These are phyloP conservation scores for Aspergillus nidulans DNA, from an alignment of 495 filamentous ascomycete species.

Conservation along the genomic window DNA sequence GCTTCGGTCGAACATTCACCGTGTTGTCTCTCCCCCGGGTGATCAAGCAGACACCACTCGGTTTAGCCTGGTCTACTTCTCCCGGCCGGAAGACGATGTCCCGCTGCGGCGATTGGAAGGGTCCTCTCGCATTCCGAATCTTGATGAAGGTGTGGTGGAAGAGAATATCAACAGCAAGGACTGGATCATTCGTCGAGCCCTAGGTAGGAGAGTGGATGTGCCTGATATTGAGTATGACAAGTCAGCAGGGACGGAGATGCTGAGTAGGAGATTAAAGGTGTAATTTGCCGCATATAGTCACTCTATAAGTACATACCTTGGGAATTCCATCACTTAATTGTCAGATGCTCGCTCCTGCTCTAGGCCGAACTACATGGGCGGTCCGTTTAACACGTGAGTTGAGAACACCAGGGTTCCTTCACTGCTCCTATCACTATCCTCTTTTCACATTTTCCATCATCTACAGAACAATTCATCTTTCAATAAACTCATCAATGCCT, in stretches of 20 bases:
- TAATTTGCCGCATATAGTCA: constrained; percentile 1
- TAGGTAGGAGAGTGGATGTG: constrained; percentile 32
- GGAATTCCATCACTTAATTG: neutral
- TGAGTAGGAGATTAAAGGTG: constrained; percentile 34
- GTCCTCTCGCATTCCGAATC: constrained; percentile 22
- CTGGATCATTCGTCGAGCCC: constrained; percentile 44
- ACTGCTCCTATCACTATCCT: neutral
- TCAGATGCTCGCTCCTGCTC: too few relatives aligned
- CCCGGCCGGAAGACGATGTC: constrained; percentile 54
- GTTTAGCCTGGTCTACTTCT: constrained; percentile 61
- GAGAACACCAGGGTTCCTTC: too few relatives aligned
- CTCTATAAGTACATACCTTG: neutral
- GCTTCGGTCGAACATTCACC: constrained; percentile 59
- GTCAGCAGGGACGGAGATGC: constrained; percentile 36
- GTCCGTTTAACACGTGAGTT: too few relatives aligned
- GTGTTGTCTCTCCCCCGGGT: constrained; percentile 56
- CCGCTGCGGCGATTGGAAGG: constrained; percentile 44
- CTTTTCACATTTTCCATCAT: neutral
- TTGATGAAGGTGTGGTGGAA: constrained; percentile 35
- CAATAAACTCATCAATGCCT: neutral
- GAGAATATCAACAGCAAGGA: constrained; percentile 42
- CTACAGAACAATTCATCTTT: too few relatives aligned
- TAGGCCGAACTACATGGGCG: too few relatives aligned
- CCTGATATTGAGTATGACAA: constrained; percentile 33
- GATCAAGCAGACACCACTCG: constrained; percentile 46